Base-by-base conservation (phyloP, 768 basidiomycete species). In the Tulasnella sp. region DNA sequence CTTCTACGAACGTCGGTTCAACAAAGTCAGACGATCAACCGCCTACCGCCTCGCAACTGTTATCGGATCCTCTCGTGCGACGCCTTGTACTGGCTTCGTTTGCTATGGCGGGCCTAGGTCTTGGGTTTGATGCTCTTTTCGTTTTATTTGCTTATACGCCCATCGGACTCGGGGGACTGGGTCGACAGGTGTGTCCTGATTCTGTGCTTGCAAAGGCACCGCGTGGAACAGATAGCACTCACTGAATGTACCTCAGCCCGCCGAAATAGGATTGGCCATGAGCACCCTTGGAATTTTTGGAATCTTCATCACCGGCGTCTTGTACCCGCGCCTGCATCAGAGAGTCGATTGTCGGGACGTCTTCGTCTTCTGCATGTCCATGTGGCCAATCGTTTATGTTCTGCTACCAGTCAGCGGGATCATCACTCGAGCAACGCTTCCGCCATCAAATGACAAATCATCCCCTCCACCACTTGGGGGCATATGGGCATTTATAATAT, bases 111-210 rank as follows among this genome's bases (percentile, higher is more conserved):
- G 84, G 86, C 31, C 89, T 77, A 84, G 37, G 83, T 11, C 88
- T 88, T 0, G 86, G 87, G 0, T 91, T 90, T 77, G 90, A 90
- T 71, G 88, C 89, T 17, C 86, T 90, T 15, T 91, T 91, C 79
- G 89, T 90, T 12, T 83, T 92, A 40, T 91, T 89, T 79, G 90
- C 88, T 77, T 92, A 89, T 81, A 89, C 91, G 14, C 85, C 89
- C 8, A 54, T 40, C 12, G 14, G 31, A 52, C 34, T 58, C 5
- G 54, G 73, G 15, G 73, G 73, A 37, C 39, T 74, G 11, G 34
- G 37, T 38, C 54, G 54, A n/a, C 29, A 58, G 31, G 73, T 74
- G 49, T 19, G 73, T 74, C 4, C 34, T 22, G 8, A n/a, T 52
- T 45, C 22, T 4, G 38, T 31, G 3, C 29, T 8, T 1, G 29